A percentile compares a stretch with the other conserved stretches of the same genome.
phyloP scores from a whole-genome alignment of 495 filamentous ascomycete species.

The Trichoderma parareesei region DNA sequence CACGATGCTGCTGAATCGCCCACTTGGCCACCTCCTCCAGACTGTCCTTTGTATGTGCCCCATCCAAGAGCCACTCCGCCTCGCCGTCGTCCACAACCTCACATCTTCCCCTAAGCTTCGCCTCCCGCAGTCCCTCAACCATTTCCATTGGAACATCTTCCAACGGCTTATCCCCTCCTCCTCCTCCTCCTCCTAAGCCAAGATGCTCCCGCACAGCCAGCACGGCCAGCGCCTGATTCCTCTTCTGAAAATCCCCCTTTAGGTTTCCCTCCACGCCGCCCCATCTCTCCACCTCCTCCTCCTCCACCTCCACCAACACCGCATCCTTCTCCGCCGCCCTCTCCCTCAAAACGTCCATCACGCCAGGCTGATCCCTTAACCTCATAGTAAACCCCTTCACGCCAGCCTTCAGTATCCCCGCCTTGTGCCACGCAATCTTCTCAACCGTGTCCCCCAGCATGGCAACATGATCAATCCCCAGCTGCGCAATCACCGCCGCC shows the following conservation, averaged over 20 bases:
- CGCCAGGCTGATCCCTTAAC: slow-evolving; percentile 18
- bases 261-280: slow-evolving; percentile 25
- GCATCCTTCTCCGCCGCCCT: slow-evolving; percentile 31
- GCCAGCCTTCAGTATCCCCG: slow-evolving; percentile 38
- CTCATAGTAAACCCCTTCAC: slow-evolving; percentile 31
- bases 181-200: slow-evolving; percentile 18
- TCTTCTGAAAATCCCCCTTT: slow-evolving; percentile 35
- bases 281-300: slow-evolving; percentile 29
- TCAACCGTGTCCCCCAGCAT: slow-evolving; percentile 40
- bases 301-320: slow-evolving; percentile 26
- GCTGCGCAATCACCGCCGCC: slow-evolving; percentile 33
- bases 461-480: slow-evolving; percentile 43
- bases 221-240: slow-evolving; percentile 37
- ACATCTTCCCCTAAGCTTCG: slow-evolving; percentile 64
- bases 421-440: slow-evolving; percentile 47
- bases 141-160: slow-evolving; percentile 40
- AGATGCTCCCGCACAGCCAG: slow-evolving; percentile 33
- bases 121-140: slow-evolving; percentile 53
- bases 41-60: slow-evolving; percentile 82
- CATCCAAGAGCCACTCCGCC: slow-evolving; percentile 77
- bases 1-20: slow-evolving; percentile 32
- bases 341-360: slow-evolving; percentile 30
- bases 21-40: slow-evolving; percentile 62
- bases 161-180: slow-evolving; percentile 8
- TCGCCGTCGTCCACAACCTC: slow-evolving; percentile 49